Base-by-base conservation (phyloP, 495 filamentous ascomycete genomes). In the Diplogelasinospora grovesii region DNA sequence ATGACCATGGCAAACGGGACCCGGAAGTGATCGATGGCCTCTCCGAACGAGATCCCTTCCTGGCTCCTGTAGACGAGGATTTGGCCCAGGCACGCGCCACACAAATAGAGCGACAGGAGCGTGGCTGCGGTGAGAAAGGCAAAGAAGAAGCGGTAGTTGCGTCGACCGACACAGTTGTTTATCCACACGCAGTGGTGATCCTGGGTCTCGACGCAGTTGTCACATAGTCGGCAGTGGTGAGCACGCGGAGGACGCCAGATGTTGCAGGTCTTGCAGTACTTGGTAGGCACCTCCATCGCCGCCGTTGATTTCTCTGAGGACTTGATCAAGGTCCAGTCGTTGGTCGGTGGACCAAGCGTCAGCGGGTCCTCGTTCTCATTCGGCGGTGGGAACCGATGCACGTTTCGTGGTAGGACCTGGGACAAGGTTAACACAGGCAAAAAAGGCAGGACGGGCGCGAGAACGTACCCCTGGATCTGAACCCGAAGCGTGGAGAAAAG, bases 121-220 rank as follows among this genome's bases (percentile, higher is more conserved):
- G 86, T 87, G 9, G 72, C 79, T 14, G 78, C 74, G 49, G 71
- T 76, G 47, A 97, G 75, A 63, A 96, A 98, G 14, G 82, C 75
- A 53, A 96, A 94, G 62, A 98, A 98, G 53, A 92, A 98, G 35
- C 93, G 88, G 61, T 98, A 98, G 61, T 98, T 98, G 39, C 92
- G 86, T 23, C 93, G 85, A 5, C 92, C 92, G 30, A 98, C 83
- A 61, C 92, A 98, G 60, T 97, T 98, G 65, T 98, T 98, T 36
- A 98, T 78, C 93, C 93, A 98, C 15, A 97, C 88, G 53, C 92
- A 98, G 67, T 98, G 92, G 53, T 98, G 92, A 55, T 98, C 92
- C 49, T 96, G 89, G 0, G 90, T 96, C 59, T 98, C 92, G 31
- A 98, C 77, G 58, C 92, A 98, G 56, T 90, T 94, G 63, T 98